Evolutionary conservation across 306 rosid genomes (phyloP), one percentile per base, ranked within the genome.

Genomic region (Pyrus pyrifolia): DNA sequence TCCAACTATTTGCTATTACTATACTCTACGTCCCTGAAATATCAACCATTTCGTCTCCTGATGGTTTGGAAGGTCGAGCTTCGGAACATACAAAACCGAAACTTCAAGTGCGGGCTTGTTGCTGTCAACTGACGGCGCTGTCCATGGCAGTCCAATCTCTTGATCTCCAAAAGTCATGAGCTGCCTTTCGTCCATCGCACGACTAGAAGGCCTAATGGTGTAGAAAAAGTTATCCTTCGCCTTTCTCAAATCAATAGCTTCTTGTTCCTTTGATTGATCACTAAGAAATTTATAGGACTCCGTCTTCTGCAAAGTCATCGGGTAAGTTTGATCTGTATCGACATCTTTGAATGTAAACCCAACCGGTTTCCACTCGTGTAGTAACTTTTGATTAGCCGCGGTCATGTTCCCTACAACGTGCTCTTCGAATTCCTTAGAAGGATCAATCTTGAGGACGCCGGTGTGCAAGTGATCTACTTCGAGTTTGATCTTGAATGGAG

Each of bases 401-500:
- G 80, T 85, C 85, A 87, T 76, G 23, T 79, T 74, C 45, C 57
- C 77, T 55, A 84, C 61, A 75, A 89, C 21, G n/a, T 6, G 9
- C 30, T 87, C 89, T 76, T 86, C 89, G 27, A 89, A 86, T 65
- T 87, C 85, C 72, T 79, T 81, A 1, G 76, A 65, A 21, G 82
- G 78, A 12, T 71, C 71, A 52, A 89, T 81, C 77, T 87, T 89
- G 78, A 84, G 81, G 80, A 87, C 78, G 27, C 86, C 85, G 86
- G 85, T 82, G 0, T 75, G 75, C 71, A 87, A 67, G 53, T 53
- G 4, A 77, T 82, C 86, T 0, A 69, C 70, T 9, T 84, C 66
- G 23, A 89, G 88, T 71, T 70, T 89, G 46, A 86, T 77, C 68
- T 87, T 81, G 25, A 81, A 72, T 42, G 91, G 87, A 89, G 89